phyloP scores from a whole-genome alignment of 2,329 filamentous ascomycete species.

The Colletotrichum karsti region DNA sequence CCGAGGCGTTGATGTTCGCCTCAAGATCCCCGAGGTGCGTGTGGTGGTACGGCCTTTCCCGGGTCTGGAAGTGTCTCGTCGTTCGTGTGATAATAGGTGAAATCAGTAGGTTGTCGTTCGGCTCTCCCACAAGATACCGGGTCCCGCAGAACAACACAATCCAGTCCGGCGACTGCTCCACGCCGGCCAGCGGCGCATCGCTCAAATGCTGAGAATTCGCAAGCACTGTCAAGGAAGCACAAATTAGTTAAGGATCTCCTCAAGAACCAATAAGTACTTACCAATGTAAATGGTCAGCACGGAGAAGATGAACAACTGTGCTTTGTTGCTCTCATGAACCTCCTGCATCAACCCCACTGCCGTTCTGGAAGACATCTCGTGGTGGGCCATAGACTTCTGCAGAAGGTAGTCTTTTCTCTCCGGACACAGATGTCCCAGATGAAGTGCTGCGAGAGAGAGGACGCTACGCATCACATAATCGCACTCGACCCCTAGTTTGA shows the following conservation, averaged over 20 bases:
- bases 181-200: constrained; percentile 12
- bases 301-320: constrained; percentile 28
- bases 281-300: constrained; percentile 29
- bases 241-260: background rate
- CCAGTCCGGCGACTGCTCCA: constrained; percentile 30
- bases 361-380: constrained; percentile 38
- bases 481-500: constrained; percentile 53
- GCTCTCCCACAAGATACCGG: constrained; percentile 15
- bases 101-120: constrained; percentile 13
- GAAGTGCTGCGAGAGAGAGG: constrained; percentile 57
- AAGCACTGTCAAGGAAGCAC: background rate
- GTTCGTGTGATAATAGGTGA: constrained; percentile 25
- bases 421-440: constrained; percentile 47
- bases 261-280: background rate
- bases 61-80: constrained; percentile 15
- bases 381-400: constrained; percentile 33
- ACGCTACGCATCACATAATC: constrained; percentile 58
- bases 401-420: constrained; percentile 28
- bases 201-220: constrained; percentile 24
- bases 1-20: constrained; percentile 29
- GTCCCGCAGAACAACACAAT: constrained; percentile 30
- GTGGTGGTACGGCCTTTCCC: constrained; percentile 25
- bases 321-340: constrained; percentile 24
- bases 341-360: constrained; percentile 37
- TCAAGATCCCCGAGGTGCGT: constrained; percentile 34